Percentiles rank a stretch among this genome's conserved stretches.
Evolutionary conservation across 2,329 filamentous ascomycete genomes (phyloP).

Genomic region (Scedosporium minutisporum): DNA sequence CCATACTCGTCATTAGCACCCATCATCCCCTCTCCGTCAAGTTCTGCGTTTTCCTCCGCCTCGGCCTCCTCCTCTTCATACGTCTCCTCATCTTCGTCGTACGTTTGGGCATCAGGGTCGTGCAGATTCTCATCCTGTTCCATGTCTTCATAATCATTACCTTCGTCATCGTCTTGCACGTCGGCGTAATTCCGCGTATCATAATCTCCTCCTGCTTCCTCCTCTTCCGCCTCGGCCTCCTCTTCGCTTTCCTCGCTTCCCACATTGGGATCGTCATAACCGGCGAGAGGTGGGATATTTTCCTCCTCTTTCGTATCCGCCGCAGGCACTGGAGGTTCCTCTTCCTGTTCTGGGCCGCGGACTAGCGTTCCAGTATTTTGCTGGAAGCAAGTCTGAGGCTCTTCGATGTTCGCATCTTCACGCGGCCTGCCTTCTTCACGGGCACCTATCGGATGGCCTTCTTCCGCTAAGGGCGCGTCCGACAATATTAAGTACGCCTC

Average conservation of each 20-base stretch:
- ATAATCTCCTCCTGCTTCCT: constrained; percentile 1
- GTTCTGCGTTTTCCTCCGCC: constrained; percentile 19
- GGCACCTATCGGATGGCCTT: not conserved
- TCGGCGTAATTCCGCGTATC: constrained; percentile 5
- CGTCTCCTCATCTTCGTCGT: constrained; percentile 16
- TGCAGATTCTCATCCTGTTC: constrained; percentile 13
- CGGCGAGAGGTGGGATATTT: not conserved
- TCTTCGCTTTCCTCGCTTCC: not conserved
- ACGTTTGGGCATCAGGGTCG: constrained; percentile 17
- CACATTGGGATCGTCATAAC: constrained; percentile 1
- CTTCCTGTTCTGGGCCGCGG: not conserved
- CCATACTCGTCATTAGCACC: constrained; percentile 13
- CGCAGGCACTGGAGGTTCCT: constrained; percentile 8
- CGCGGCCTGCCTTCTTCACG: not conserved
- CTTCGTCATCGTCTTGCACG: constrained; percentile 10
- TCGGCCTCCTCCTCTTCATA: constrained; percentile 15
- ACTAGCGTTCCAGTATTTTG: not conserved
- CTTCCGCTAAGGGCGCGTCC: not conserved
- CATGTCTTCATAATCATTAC: constrained; percentile 22
- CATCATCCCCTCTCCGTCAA: constrained; percentile 14
- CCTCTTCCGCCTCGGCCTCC: constrained; percentile 1
- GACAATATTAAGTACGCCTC: constrained; percentile 2
- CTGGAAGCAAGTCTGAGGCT: not conserved
- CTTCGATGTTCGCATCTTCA: not conserved
- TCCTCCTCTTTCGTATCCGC: constrained; percentile 14